A percentile compares a stretch with the other conserved stretches of the same genome.
These are phyloP conservation scores for Globisporangium alternatum DNA, from an alignment of 352 stramenopile species.

Conservation along the genomic window DNA sequence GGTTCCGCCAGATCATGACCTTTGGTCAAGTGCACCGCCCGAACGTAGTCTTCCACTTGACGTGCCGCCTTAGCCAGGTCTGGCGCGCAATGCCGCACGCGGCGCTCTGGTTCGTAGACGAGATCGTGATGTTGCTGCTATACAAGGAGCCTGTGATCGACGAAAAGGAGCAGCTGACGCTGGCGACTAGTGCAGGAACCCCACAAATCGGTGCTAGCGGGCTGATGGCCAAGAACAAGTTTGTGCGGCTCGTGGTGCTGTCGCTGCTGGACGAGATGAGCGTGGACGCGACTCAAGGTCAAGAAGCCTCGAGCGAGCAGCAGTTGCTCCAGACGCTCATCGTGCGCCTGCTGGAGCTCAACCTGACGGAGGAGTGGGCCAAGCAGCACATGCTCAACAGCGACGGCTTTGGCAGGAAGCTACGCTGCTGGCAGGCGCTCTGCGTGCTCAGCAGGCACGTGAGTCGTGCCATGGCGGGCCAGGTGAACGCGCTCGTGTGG, in stretches of 20 bases:
- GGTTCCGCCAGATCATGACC: slow-evolving; percentile 45
- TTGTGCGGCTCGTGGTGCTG: slow-evolving; percentile 68
- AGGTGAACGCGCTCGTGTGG: slow-evolving; percentile 38
- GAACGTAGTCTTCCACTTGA: slow-evolving; percentile 79
- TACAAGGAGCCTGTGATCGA: slow-evolving; percentile 81
- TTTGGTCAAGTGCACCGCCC: slow-evolving; percentile 62
- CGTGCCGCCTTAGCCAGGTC: slow-evolving; percentile 59
- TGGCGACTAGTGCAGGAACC: not conserved
- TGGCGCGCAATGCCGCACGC: slow-evolving; percentile 52
- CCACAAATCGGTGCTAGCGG: slow-evolving; percentile 1
- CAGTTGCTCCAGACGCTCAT: slow-evolving; percentile 39
- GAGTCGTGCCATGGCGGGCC: slow-evolving; percentile 20
- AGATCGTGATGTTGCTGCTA: slow-evolving; percentile 66
- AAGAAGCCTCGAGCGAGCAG: slow-evolving; percentile 12
- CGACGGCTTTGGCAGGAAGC: slow-evolving; percentile 70
- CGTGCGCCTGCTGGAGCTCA: slow-evolving; percentile 41
- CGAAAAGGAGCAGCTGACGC: slow-evolving; percentile 48
- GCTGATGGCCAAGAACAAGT: slow-evolving; percentile 47
- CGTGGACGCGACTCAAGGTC: slow-evolving; percentile 20
- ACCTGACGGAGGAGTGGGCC: slow-evolving; percentile 56
- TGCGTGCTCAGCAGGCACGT: slow-evolving; percentile 67
- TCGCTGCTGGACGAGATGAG: slow-evolving; percentile 60
- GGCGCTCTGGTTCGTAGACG: slow-evolving; percentile 52
- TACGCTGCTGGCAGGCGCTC: slow-evolving; percentile 78
- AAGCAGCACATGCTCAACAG: slow-evolving; percentile 87